Base-by-base conservation (phyloP, 1,139 yeast genomes). In the Geotrichum histeridarum region DNA sequence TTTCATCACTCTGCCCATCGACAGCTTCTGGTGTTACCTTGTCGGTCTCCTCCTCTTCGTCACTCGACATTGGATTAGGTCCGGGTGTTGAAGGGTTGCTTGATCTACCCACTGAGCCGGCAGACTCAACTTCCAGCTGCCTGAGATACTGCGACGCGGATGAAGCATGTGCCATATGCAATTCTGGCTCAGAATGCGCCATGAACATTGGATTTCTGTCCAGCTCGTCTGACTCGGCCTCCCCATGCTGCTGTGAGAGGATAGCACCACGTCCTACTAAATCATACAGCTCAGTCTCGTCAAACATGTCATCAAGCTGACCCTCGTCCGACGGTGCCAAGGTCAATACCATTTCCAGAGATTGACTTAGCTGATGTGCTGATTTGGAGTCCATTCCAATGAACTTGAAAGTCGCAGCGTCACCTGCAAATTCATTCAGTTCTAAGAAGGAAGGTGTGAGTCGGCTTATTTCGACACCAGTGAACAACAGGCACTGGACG, bases 401-500 rank as follows among this genome's bases (percentile, higher is more conserved):
- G 38, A 43, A 54, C n/a, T 39, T 36, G 42, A 54, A 54, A 8
- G 38, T 35, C 4, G 54, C 50, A 15, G 22, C 14, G 32, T 38
- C 46, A 1, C 43, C 48, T 14, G 46, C 42, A 30, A 50, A 51
- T 42, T 48, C 55, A 27, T 41, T 27, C 27, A 41, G 12, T 7
- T 41, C 43, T 18, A 41, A 18, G 30, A 41, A 41, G 14, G 43
- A 41, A 27, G 30, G 32, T 35, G 49, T 47, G n/a, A 42, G 42
- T 12, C 55, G 54, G 4, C 55, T 47, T 1, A 54, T 43, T 37
- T 54, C 57, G 22, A 54, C 49, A 4, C 54, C 57, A n/a, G 57
- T 51, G 48, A 51, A 54, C 18, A 54, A 41, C 9, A 54, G 31
- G 35, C 57, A 54, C 30, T 54, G 55, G 14, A 36, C 48, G 1